Base-by-base conservation (phyloP, 2,329 filamentous ascomycete species). In the Xylariales sp. region DNA sequence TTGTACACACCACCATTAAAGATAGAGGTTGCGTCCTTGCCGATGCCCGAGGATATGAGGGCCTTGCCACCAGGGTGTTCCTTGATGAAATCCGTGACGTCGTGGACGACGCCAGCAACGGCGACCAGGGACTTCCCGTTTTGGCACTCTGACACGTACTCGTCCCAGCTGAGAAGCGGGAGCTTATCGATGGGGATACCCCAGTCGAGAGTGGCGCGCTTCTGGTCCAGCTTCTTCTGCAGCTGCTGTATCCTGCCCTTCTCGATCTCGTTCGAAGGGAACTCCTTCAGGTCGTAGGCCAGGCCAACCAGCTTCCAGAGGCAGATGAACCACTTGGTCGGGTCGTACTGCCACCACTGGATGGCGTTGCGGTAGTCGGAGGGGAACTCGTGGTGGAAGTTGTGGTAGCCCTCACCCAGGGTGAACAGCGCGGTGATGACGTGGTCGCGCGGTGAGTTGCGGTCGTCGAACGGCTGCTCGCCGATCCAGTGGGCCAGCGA, bases 371-470 rank as follows among this genome's bases (percentile, higher is more conserved):
- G 86, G 78, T 93, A 94, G 64, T 94, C 88, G 10, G 86, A 91
- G 38, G 88, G 88, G 68, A 94, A 94, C 64, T 94, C 88, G 74
- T 94, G 88, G 69, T 94, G 88, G 76, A 94, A 94, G 76, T 94
- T 94, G 76, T 94, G 88, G 70, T 94, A 94, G 20, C 88, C 88
- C 67, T 90, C 88, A 33, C 88, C 88, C 16, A 94, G 82, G 29
- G 88, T 94, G 51, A 88, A 82, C 14, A 94, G 68, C 30, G 88
- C 88, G 28, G 88, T 94, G 65, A 94, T 79, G 58, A 91, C 76
- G 65, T 94, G 87, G 56, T 94, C 88, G 61, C 88, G 83, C 47
- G 88, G 88, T 44, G 85, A 89, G 78, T 94, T 91, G 65, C 87
- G 85, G 75, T 94, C 88, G 54, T 94, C 88, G 60, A 94, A 94